A percentile compares a stretch with the other conserved stretches of the same genome.
These are phyloP conservation scores for Laetiporus sulphureus DNA, from an alignment of 1,284 basidiomycete genomes.

Conservation along the genomic window DNA sequence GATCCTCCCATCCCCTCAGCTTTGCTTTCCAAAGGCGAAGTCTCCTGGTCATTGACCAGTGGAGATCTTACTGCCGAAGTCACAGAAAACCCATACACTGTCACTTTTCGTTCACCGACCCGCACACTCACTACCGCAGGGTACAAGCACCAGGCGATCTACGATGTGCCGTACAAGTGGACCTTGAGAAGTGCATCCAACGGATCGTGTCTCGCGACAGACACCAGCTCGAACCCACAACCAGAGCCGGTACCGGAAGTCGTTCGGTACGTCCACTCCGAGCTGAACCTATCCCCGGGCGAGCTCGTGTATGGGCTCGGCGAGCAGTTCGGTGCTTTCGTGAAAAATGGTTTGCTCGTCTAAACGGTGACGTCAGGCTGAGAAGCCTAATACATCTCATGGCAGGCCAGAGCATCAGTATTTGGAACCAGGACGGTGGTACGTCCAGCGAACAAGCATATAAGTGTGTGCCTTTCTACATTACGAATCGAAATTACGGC, in stretches of 20 bases:
- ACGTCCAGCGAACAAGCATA: conserved; percentile 70
- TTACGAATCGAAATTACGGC: conserved; percentile 65
- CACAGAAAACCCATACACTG: conserved; percentile 51
- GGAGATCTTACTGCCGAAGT: conserved; percentile 46
- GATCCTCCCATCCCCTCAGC: conserved; percentile 40
- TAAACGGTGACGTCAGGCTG: too few species aligned
- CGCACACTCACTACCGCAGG: conserved; percentile 49
- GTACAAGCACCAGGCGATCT: conserved; percentile 54
- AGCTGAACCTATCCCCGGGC: conserved; percentile 63
- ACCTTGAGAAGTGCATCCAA: conserved; percentile 53
- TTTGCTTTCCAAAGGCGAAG: conserved; percentile 30
- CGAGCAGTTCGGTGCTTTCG: conserved; percentile 66
- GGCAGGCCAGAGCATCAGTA: conserved; percentile 52
- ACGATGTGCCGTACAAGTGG: conserved; percentile 61
- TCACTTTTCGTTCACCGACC: conserved; percentile 50
- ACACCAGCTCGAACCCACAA: conserved; percentile 51
- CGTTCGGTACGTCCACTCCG: conserved; percentile 57
- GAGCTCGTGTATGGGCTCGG: conserved; percentile 71
- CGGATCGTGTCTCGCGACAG: conserved; percentile 51
- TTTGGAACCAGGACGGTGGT: conserved; percentile 72
- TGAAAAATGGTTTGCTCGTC: conserved; percentile 59
- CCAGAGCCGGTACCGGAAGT: conserved; percentile 37
- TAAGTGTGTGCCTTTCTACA: conserved; percentile 70
- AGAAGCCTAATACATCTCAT: too few species aligned
- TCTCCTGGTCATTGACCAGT: conserved; percentile 33